These are phyloP conservation scores for Firmiana major DNA, from an alignment of 345 rosid species.

Conservation along the genomic window DNA sequence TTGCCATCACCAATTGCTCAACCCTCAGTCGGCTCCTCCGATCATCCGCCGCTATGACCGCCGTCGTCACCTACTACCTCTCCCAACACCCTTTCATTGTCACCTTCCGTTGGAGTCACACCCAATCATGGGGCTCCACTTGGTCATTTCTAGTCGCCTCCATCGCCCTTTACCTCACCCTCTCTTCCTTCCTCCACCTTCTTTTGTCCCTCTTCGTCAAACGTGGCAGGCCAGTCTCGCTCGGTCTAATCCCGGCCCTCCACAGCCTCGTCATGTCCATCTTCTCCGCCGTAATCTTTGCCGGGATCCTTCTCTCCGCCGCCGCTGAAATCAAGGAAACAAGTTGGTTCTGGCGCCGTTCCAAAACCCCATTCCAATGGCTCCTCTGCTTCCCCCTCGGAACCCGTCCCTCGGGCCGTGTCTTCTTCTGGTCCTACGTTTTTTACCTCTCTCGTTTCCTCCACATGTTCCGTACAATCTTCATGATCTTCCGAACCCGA, in stretches of 20 bases:
- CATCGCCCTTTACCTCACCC: conserved; percentile 46
- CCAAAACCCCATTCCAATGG: conserved; percentile 81
- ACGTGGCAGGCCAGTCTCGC: conserved; percentile 40
- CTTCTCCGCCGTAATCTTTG: conserved; percentile 60
- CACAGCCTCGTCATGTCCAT: conserved; percentile 76
- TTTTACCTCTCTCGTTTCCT: conserved; percentile 78
- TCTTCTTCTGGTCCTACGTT: conserved; percentile 94
- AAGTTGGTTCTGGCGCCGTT: conserved; percentile 73
- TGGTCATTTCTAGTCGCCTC: conserved; percentile 78
- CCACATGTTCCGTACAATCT: conserved; percentile 68
- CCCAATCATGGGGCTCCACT: conserved; percentile 83
- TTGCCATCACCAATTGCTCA: background rate
- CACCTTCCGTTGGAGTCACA: conserved; percentile 79
- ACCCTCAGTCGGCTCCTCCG: background rate
- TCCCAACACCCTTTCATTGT: conserved; percentile 75
- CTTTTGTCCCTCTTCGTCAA: conserved; percentile 36
- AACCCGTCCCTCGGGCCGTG: conserved; percentile 90
- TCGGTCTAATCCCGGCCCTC: conserved; percentile 71
- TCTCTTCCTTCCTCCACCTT: conserved; percentile 39
- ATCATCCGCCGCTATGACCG: conserved; percentile 10
- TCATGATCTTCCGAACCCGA: conserved; percentile 51
- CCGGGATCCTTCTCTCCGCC: conserved; percentile 76
- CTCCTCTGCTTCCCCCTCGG: conserved; percentile 91
- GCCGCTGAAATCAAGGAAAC: conserved; percentile 80
- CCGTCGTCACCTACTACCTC: conserved; percentile 49